phyloP scores from a whole-genome alignment of 352 stramenopile genomes.

The Phytophthora megakarya region DNA sequence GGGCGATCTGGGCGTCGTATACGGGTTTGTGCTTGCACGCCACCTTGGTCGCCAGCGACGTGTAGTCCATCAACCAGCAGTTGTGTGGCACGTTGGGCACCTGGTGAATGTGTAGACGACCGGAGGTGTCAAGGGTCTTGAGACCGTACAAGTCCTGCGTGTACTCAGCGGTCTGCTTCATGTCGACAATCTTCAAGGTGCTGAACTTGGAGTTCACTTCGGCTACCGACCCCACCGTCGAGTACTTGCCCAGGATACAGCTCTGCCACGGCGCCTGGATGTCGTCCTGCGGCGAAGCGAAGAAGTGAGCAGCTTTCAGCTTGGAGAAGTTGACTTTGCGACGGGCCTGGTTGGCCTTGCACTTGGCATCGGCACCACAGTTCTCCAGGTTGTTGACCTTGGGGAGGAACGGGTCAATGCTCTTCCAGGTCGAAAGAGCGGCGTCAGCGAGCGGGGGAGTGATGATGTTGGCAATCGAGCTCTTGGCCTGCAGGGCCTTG shows the following conservation, averaged over 20 bases:
- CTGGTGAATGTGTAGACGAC: slow-evolving; percentile 30
- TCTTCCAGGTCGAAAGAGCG: slow-evolving; percentile 40
- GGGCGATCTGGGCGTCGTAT: slow-evolving; percentile 38
- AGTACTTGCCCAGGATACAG: slow-evolving; percentile 41
- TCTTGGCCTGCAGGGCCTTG: slow-evolving; percentile 33
- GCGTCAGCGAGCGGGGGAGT: slow-evolving; percentile 33
- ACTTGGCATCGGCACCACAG: slow-evolving; percentile 24
- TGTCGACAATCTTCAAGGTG: slow-evolving; percentile 34
- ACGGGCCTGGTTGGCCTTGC: slow-evolving; percentile 28
- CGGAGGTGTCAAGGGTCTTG: slow-evolving; percentile 38
- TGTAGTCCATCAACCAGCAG: slow-evolving; percentile 51
- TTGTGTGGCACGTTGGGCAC: slow-evolving; percentile 43
- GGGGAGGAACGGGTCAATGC: slow-evolving; percentile 42
- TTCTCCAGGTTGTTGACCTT: slow-evolving; percentile 33
- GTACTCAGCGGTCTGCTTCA: slow-evolving; percentile 46
- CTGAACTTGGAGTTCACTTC: slow-evolving; percentile 42
- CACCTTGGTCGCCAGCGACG: slow-evolving; percentile 33
- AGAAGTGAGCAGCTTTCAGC: slow-evolving; percentile 52
- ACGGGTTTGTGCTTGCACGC: slow-evolving; percentile 36
- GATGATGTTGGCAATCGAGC: slow-evolving; percentile 44
- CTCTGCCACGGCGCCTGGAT: slow-evolving; percentile 50
- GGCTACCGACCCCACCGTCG: slow-evolving; percentile 33
- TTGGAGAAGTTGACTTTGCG: slow-evolving; percentile 53
- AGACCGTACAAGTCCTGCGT: slow-evolving; percentile 45
- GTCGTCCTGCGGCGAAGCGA: slow-evolving; percentile 51